phyloP scores from a whole-genome alignment of 2,329 filamentous ascomycete genomes.

The Fusarium euwallaceae region DNA sequence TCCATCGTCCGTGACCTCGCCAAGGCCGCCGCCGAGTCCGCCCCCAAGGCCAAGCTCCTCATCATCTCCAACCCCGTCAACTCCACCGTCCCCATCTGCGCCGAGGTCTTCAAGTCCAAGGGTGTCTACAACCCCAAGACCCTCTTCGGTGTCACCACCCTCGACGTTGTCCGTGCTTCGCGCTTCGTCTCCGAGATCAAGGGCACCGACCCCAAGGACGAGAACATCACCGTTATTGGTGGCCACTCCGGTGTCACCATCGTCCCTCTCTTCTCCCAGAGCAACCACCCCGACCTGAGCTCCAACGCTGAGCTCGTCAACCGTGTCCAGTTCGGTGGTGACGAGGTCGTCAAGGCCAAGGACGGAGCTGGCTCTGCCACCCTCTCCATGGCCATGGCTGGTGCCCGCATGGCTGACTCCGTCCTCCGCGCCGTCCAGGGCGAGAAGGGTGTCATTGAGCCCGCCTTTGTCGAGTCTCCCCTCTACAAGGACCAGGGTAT shows the following conservation, averaged over 20 bases:
- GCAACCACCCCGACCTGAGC: slow-evolving; percentile 84
- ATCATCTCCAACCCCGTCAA: slow-evolving; percentile 99
- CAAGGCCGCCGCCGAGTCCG: slow-evolving; percentile 90
- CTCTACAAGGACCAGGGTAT: slow-evolving; percentile 99
- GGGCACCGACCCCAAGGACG: slow-evolving; percentile 87
- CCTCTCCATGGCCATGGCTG: slow-evolving; percentile 98
- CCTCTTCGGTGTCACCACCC: slow-evolving; percentile 99
- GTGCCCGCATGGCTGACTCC: slow-evolving; percentile 86
- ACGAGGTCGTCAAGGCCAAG: slow-evolving; percentile 99
- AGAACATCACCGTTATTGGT: slow-evolving; percentile 96
- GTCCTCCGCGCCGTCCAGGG: slow-evolving; percentile 93
- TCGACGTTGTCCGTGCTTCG: slow-evolving; percentile 97
- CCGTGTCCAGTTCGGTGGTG: slow-evolving; percentile 98
- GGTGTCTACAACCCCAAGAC: slow-evolving; percentile 99
- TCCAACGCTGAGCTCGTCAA: slow-evolving; percentile 85
- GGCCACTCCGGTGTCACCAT: slow-evolving; percentile 99
- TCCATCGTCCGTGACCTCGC: slow-evolving; percentile 98
- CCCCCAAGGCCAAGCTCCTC: slow-evolving; percentile 91
- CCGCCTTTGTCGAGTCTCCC: slow-evolving; percentile 95
- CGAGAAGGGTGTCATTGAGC: slow-evolving; percentile 95
- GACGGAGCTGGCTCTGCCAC: slow-evolving; percentile 97
- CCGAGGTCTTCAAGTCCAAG: slow-evolving; percentile 94
- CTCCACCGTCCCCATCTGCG: slow-evolving; percentile 97
- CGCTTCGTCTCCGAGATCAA: slow-evolving; percentile 98
- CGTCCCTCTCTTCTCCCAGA: slow-evolving; percentile 96